Conservation (phyloP, 768 basidiomycete species). For the Clavulina sp. region DNA sequence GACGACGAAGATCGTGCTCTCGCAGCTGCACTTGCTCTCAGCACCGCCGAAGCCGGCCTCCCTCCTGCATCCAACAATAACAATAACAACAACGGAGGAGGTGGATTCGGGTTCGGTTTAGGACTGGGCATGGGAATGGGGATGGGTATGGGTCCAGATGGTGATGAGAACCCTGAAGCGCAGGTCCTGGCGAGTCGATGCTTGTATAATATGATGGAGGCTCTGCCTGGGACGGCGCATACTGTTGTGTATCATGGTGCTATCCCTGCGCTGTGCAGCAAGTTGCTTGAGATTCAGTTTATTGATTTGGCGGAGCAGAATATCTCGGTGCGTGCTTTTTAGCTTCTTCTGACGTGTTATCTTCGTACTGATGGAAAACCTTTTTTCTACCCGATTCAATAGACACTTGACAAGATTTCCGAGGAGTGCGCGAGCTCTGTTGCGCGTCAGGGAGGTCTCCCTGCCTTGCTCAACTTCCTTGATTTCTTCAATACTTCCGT, state of each 20-base stretch:
- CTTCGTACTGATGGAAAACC: slow-evolving; percentile 6
- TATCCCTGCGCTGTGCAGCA: slow-evolving; percentile 92
- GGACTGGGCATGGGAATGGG: too few species aligned
- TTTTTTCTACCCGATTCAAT: slow-evolving; percentile 8
- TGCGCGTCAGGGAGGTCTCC: slow-evolving; percentile 86
- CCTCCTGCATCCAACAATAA: too few species aligned
- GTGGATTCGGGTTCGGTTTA: slow-evolving; percentile 21
- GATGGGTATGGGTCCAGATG: slow-evolving; percentile 48
- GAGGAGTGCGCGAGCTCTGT: slow-evolving; percentile 94
- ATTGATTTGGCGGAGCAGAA: slow-evolving; percentile 98
- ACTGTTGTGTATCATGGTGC: slow-evolving; percentile 97
- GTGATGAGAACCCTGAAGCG: slow-evolving; percentile 65
- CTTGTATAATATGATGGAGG: slow-evolving; percentile 95
- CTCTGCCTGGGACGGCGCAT: slow-evolving; percentile 93
- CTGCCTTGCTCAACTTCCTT: slow-evolving; percentile 83
- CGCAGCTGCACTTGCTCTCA: slow-evolving; percentile 74
- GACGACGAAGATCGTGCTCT: slow-evolving; percentile 71
- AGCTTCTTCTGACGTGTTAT: background rate
- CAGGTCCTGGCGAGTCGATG: slow-evolving; percentile 94
- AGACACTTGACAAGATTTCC: slow-evolving; percentile 98
- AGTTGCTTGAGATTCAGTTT: slow-evolving; percentile 90
- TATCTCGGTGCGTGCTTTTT: slow-evolving; percentile 58
- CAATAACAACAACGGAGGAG: too few species aligned
- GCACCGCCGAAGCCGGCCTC: too few species aligned
- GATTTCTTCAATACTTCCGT: slow-evolving; percentile 98